Percentiles rank a stretch among this genome's conserved stretches.
Evolutionary conservation across 2,329 filamentous ascomycete species (phyloP).

Genomic region (Claviceps maximensis): DNA sequence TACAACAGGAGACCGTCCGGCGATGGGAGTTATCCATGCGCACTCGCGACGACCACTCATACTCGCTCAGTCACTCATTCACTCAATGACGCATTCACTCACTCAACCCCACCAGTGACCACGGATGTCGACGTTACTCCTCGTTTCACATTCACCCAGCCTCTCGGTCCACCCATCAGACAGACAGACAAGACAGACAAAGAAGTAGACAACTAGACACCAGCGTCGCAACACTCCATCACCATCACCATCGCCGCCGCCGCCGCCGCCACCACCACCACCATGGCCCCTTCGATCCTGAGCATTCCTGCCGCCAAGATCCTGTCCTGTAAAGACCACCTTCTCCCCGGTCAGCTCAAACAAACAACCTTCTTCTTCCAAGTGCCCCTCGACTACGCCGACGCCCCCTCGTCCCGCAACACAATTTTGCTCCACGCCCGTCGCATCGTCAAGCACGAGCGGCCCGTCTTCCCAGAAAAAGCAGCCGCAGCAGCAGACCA

Average conservation of each 20-base stretch:
- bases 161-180: not conserved
- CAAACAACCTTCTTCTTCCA: conserved; percentile 78
- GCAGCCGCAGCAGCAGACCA: conserved; percentile 11
- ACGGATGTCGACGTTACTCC: not conserved
- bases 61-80: not conserved
- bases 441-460: conserved; percentile 53
- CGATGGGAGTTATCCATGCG: too few relatives aligned
- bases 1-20: too few relatives aligned
- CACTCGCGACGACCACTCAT: too few relatives aligned
- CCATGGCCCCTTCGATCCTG: conserved; percentile 7
- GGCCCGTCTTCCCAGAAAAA: conserved; percentile 36
- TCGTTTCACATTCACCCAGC: too few relatives aligned
- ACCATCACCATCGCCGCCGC: too few relatives aligned
- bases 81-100: not conserved
- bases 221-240: too few relatives aligned
- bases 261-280: not conserved
- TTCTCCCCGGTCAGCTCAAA: conserved; percentile 49
- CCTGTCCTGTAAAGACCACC: conserved; percentile 28
- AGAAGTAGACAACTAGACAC: too few relatives aligned
- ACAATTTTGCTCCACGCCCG: conserved; percentile 67
- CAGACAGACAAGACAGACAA: too few relatives aligned
- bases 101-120: not conserved
- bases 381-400: conserved; percentile 69
- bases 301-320: conserved; percentile 25
- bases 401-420: conserved; percentile 39